These are phyloP conservation scores for Acanthamoeba culbertsoni DNA, from an alignment of 208 protist species.

Conservation along the genomic window DNA sequence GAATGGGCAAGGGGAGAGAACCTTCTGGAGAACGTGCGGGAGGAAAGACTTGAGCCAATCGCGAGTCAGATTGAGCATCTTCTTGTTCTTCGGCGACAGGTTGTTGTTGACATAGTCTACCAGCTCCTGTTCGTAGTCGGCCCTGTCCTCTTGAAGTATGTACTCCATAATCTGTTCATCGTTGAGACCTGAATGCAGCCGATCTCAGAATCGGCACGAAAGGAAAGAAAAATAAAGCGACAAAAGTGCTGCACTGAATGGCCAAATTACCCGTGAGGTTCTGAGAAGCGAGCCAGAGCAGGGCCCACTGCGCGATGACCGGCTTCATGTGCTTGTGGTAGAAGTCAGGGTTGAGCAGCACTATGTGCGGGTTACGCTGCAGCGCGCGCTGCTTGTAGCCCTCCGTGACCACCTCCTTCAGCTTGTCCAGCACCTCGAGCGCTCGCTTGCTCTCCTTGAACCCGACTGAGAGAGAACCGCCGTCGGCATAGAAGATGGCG, in stretches of 20 bases:
- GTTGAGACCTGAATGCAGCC: background rate
- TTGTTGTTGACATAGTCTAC: constrained; percentile 29
- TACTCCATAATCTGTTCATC: constrained; percentile 62
- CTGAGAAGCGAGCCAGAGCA: constrained; percentile 86
- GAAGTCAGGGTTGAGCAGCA: constrained; percentile 89
- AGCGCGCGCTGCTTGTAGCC: constrained; percentile 84
- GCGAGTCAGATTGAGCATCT: constrained; percentile 89
- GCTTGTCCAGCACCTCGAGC: constrained; percentile 32
- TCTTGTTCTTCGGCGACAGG: constrained; percentile 75
- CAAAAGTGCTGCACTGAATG: background rate
- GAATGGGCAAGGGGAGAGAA: no score
- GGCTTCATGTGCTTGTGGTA: constrained; percentile 89
- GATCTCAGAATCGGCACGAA: no score
- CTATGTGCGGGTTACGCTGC: constrained; percentile 90
- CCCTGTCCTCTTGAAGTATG: constrained; percentile 44
- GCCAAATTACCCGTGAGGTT: constrained; percentile 39
- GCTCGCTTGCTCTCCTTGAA: constrained; percentile 63
- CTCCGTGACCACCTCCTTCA: constrained; percentile 75
- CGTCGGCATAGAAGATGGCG: constrained; percentile 86
- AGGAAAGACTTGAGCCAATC: constrained; percentile 91
- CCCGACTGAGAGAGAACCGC: constrained; percentile 61
- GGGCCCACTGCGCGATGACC: constrained; percentile 87
- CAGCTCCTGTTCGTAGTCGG: constrained; percentile 37
- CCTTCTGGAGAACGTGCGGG: constrained; percentile 87
- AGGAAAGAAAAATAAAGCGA: no score